Percentiles rank a stretch among this genome's conserved stretches.
phyloP scores from a whole-genome alignment of 2,329 filamentous ascomycete species.

The Ceratocystis ficicola region DNA sequence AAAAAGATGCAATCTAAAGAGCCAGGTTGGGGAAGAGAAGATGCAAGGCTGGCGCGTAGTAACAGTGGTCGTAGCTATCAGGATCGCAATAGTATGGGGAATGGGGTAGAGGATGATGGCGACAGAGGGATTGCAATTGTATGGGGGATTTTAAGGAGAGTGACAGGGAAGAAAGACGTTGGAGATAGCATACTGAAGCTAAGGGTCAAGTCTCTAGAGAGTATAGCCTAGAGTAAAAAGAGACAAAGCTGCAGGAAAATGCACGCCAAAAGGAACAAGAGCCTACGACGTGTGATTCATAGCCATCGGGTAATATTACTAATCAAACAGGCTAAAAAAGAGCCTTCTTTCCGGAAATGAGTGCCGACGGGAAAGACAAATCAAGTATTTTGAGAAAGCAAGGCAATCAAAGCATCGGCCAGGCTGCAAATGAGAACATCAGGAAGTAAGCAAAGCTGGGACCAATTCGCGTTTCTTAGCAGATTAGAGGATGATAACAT shows the following conservation, averaged over 20 bases:
- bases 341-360: not conserved
- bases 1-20: conserved; percentile 2
- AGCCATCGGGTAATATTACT: not conserved
- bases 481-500: not conserved
- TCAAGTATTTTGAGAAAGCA: not conserved
- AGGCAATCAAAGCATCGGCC: not conserved
- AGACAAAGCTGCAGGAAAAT: not conserved
- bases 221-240: not conserved
- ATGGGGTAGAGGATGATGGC: not conserved
- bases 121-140: not conserved
- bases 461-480: not conserved
- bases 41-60: not conserved
- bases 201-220: not conserved
- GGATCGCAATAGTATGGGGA: not conserved
- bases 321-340: not conserved
- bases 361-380: conserved; percentile 1
- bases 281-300: not conserved
- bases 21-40: not conserved
- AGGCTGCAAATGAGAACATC: not conserved
- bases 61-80: not conserved
- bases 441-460: not conserved
- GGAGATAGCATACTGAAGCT: no score
- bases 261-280: not conserved
- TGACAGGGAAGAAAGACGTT: not conserved
- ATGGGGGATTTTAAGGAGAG: not conserved